Evolutionary conservation across 495 filamentous ascomycete genomes (phyloP).

Genomic region (Xylaria nigripes): DNA sequence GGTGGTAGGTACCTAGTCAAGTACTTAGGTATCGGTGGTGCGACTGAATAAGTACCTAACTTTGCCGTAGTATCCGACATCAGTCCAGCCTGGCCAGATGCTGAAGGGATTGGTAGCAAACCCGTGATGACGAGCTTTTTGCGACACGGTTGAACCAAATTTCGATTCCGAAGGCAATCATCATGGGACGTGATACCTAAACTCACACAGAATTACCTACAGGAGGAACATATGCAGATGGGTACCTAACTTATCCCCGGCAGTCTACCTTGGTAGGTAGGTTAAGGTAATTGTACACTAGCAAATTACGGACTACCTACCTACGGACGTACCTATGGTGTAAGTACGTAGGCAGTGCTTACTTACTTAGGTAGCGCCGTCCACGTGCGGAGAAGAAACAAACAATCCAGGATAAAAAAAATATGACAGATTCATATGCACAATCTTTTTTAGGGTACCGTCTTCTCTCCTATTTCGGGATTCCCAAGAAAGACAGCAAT

Average conservation of each 20-base stretch:
- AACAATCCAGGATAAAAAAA: background rate
- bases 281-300: too few relatives aligned
- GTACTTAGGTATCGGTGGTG: too few relatives aligned
- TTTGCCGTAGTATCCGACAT: background rate
- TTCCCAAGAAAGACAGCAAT: background rate
- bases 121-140: background rate
- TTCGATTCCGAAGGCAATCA: background rate
- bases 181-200: too few relatives aligned
- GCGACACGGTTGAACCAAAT: background rate
- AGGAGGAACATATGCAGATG: too few relatives aligned
- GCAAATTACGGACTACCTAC: too few relatives aligned
- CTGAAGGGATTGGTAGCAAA: background rate
- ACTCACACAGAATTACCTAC: background rate
- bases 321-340: background rate
- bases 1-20: too few relatives aligned
- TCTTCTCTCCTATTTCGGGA: too few relatives aligned
- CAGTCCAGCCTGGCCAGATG: background rate
- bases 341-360: background rate
- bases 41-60: background rate
- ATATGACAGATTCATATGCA: background rate
- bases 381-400: slow-evolving; percentile 2
- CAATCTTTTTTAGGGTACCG: background rate
- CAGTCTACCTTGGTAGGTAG: too few relatives aligned
- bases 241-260: too few relatives aligned
- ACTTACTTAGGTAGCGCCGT: too few relatives aligned